Percentiles rank a stretch among this genome's conserved stretches.
Conservation (phyloP, 106 monocot genomes). For the Dendrobium catenatum region DNA sequence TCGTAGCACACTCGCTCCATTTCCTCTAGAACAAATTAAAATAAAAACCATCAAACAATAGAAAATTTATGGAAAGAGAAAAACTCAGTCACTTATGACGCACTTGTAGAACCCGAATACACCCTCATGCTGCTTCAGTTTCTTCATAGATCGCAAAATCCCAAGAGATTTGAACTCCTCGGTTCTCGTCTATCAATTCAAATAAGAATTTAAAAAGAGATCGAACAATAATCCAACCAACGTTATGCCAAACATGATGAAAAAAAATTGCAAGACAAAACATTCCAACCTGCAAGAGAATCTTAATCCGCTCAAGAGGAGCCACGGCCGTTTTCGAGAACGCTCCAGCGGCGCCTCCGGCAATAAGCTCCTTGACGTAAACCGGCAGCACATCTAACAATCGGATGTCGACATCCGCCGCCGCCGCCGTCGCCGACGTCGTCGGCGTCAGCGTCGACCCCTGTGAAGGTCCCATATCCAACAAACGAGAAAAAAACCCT, state of each 20-base stretch:
- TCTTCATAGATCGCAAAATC: conserved; percentile 56
- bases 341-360: conserved; percentile 48
- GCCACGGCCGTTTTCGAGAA: conserved; percentile 45
- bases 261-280: background rate
- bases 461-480: conserved; percentile 30
- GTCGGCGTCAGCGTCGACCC: conserved; percentile 23
- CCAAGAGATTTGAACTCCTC: conserved; percentile 77
- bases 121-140: conserved; percentile 69
- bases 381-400: conserved; percentile 40
- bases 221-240: background rate
- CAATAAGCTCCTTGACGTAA: conserved; percentile 46
- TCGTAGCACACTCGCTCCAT: conserved; percentile 90
- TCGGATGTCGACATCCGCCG: conserved; percentile 24
- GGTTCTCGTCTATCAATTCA: conserved; percentile 54
- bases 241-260: background rate
- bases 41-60: background rate
- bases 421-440: conserved; percentile 4
- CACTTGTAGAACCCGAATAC: conserved; percentile 84
- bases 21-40: conserved; percentile 52
- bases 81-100: conserved; percentile 1
- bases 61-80: background rate
- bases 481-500: background rate
- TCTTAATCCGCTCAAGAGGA: conserved; percentile 52
- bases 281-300: conserved; percentile 43
- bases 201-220: background rate